These are phyloP conservation scores for Danielozyma ontarioensis DNA, from an alignment of 805 yeast genomes.

Conservation along the genomic window DNA sequence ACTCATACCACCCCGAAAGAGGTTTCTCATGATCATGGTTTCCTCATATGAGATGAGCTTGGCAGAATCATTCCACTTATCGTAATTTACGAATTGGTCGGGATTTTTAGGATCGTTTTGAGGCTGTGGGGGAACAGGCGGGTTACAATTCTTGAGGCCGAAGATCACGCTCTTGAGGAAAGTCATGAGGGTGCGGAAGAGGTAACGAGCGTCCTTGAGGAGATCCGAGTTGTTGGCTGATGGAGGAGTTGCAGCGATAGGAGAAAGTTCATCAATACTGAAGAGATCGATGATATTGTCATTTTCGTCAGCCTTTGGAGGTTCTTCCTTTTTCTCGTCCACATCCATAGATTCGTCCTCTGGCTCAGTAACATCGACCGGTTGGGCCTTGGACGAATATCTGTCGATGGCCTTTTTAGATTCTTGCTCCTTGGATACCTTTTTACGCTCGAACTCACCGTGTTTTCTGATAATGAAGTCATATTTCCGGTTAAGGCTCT, in stretches of 20 bases:
- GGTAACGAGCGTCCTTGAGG: slow-evolving; percentile 78
- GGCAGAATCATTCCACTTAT: slow-evolving; percentile 80
- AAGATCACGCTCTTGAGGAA: slow-evolving; percentile 86
- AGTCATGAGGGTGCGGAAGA: slow-evolving; percentile 84
- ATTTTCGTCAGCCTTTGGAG: slow-evolving; percentile 18
- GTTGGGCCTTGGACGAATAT: slow-evolving; percentile 27
- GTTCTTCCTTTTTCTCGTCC: slow-evolving; percentile 4
- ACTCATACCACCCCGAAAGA: slow-evolving; percentile 79
- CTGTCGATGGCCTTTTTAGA: slow-evolving; percentile 36
- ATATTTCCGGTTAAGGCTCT: slow-evolving; percentile 67
- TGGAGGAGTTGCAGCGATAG: slow-evolving; percentile 52
- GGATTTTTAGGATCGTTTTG: slow-evolving; percentile 42
- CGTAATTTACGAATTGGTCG: slow-evolving; percentile 35
- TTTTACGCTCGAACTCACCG: slow-evolving; percentile 42
- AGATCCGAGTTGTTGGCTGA: slow-evolving; percentile 51
- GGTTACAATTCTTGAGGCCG: slow-evolving; percentile 85
- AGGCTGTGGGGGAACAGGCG: slow-evolving; percentile 53
- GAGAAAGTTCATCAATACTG: slow-evolving; percentile 38
- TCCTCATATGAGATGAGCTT: slow-evolving; percentile 82
- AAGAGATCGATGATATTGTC: slow-evolving; percentile 20
- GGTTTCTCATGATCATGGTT: slow-evolving; percentile 63
- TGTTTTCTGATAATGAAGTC: slow-evolving; percentile 61
- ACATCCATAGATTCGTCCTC: slow-evolving; percentile 13
- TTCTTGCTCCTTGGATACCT: slow-evolving; percentile 36
- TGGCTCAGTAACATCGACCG: slow-evolving; percentile 16